A percentile compares a stretch with the other conserved stretches of the same genome.
Evolutionary conservation across 164 flowering plant species (phyloP).

Genomic region (Magnolia sinica): DNA sequence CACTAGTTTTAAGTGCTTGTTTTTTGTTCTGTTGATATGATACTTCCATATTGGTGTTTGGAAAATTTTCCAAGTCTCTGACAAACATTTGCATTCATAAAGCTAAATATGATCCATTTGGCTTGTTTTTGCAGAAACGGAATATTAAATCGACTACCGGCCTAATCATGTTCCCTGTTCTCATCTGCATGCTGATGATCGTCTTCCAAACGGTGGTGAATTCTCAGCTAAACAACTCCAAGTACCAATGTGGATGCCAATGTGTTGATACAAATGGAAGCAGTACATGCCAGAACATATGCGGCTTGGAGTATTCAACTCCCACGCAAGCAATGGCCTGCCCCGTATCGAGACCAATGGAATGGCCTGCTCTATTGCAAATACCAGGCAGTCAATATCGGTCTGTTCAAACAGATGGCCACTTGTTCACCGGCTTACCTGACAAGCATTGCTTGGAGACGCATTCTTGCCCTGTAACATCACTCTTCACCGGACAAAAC

Average conservation of each 20-base stretch:
- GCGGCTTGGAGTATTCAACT: slow-evolving; percentile 7
- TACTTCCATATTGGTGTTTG: neutral
- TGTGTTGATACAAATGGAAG: neutral
- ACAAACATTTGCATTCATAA: neutral
- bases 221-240: slow-evolving; percentile 4
- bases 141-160: neutral
- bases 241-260: slow-evolving; percentile 7
- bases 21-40: too few species aligned
- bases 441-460: neutral
- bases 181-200: slow-evolving; percentile 7
- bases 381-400: neutral
- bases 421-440: neutral
- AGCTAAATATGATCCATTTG: neutral
- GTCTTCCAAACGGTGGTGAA: neutral
- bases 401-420: neutral
- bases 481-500: slow-evolving; percentile 8
- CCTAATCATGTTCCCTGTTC: neutral
- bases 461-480: slow-evolving; percentile 6
- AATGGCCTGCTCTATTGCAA: slow-evolving; percentile 11
- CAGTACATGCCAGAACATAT: slow-evolving; percentile 3
- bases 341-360: neutral
- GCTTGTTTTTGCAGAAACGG: neutral
- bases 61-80: neutral
- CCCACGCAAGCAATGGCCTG: neutral
- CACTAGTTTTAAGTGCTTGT: too few species aligned